These are phyloP conservation scores for Fusarium coffeatum DNA, from an alignment of 2,329 filamentous ascomycete genomes.

Conservation along the genomic window DNA sequence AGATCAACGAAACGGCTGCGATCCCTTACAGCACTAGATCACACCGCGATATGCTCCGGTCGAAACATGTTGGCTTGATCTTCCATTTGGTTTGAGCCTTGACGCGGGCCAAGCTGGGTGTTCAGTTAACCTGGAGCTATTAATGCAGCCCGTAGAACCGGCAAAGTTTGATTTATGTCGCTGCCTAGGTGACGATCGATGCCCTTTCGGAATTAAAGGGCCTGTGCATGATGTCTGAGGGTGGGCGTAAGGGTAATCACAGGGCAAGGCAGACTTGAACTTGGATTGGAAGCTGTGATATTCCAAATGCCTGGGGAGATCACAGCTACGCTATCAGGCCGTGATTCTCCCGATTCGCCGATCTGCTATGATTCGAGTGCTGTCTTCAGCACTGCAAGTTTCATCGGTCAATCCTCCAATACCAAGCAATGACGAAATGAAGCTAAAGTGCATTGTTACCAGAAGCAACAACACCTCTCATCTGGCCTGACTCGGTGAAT, in stretches of 20 bases:
- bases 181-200: slow-evolving; percentile 37
- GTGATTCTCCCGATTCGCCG: slow-evolving; percentile 8
- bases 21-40: slow-evolving; percentile 13
- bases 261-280: slow-evolving; percentile 21
- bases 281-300: background rate
- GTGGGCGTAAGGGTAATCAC: slow-evolving; percentile 7
- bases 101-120: background rate
- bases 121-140: slow-evolving; percentile 15
- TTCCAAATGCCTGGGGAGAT: background rate
- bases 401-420: slow-evolving; percentile 10
- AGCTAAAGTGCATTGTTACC: background rate
- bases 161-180: slow-evolving; percentile 34
- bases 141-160: slow-evolving; percentile 9
- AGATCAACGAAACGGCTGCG: slow-evolving; percentile 31
- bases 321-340: background rate
- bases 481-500: background rate
- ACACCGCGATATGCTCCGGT: slow-evolving; percentile 22
- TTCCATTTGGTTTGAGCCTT: background rate
- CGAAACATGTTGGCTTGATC: slow-evolving; percentile 2
- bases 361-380: background rate
- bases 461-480: background rate
- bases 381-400: slow-evolving; percentile 2
- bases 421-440: slow-evolving; percentile 9
- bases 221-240: slow-evolving; percentile 22
- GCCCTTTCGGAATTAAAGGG: slow-evolving; percentile 30